Base-by-base conservation (phyloP, 305 asterid species). In the Lippia alba region DNA sequence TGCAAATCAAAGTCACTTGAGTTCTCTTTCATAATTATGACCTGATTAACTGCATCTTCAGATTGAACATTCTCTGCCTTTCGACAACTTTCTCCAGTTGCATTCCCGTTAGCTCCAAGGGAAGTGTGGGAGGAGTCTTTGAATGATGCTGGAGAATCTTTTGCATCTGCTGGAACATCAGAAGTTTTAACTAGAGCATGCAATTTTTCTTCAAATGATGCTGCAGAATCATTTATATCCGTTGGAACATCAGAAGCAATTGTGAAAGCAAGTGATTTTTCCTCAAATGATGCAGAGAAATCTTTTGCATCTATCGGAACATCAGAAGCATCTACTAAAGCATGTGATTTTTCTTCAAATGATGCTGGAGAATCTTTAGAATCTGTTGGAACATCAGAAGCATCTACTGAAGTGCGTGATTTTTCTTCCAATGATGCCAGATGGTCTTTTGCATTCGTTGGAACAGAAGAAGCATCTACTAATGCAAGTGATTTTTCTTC, bases 61-160 rank as follows among this genome's bases (percentile, higher is more conserved):
- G 62, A 62, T 11, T 57, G 54, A 71, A 64, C 67, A 69, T 81
- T 49, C 69, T 74, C 70, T n/a, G 49, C 41, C 69, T 66, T 72
- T 44, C 18, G 66, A 66, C 20, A 57, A 69, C 40, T 69, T 76
- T 67, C 87, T 76, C 56, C 79, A 3, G 60, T 77, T 56, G 33
- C 58, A 54, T 74, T 51, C 65, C 61, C 73, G 62, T 78, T 73
- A 51, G 51, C 86, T 63, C 58, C 80, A 64, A 53, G 56, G 74
- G 86, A 76, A 44, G 30, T 24, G 30, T 24, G 30, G 30, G 30
- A 3, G 30, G 30, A 24, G 30, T 24, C 30, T 24, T 24, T 24
- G 30, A 60, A 72, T 24, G 41, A 36, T 8, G 75, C 51, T 74
- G 83, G 57, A 61, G 76, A 77, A 79, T 75, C 66, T 50, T 57